Base-by-base conservation (phyloP, 805 yeast species). In the Candida glaebosa region DNA sequence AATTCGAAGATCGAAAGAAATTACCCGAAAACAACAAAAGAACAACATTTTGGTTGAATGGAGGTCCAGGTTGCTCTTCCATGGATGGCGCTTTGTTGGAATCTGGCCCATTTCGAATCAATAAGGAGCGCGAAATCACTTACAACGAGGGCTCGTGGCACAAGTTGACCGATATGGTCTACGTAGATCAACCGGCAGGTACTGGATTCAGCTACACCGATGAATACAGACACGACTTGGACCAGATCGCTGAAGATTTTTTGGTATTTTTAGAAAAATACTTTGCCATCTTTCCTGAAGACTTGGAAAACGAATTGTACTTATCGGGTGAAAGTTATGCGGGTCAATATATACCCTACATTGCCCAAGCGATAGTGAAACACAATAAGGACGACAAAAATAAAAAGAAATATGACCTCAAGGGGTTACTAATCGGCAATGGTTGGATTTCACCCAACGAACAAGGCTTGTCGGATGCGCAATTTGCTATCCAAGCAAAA, bases 21-120 rank as follows among this genome's bases (percentile, higher is more conserved):
- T 41, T 52, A 8, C 59, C 60, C 0, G 63, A 57, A 31, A 59
- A 70, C 18, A 50, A 52, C 31, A 65, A 72, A 49, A 73, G 72
- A 47, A 71, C 85, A 17, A 73, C 84, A 6, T 73, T 93, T 41
- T 93, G 99, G 98, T 72, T 93, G 17, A 93, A 93, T 60, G 99
- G 99, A 31, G 99, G 99, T 0, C 99, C 99, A 0, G 99, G 99
- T 0, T 93, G 99, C 60, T 89, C 96, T 2, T 89, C 97, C 0
- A 81, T 91, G 93, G 99, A 93, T 63, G 99, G 99, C 12, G 96
- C 96, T 0, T 58, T 93, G 48, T 78, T 90, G 79, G 99, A 93
- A 60, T 66, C 82, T 3, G 99, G 99, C 0, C 98, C 99, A 0
- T 76, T 88, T 34, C 71, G 96, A 40, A 74, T 88, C 15, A 64